Evolutionary conservation across 208 protist species (phyloP).

Genomic region (Trichomonas tenax): DNA sequence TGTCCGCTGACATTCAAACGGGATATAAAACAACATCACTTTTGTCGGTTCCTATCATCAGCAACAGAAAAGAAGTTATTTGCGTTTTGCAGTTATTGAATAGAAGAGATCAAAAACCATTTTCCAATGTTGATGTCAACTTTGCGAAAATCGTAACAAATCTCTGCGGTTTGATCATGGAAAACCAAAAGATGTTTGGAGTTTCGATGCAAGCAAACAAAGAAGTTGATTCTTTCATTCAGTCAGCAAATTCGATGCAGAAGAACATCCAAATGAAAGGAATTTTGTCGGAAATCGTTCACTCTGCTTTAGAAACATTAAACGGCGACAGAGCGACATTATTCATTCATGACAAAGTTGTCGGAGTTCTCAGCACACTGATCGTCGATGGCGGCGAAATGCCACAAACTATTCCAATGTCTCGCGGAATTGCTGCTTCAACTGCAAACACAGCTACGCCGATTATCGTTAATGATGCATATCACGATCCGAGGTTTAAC

Average conservation of each 20-base stretch:
- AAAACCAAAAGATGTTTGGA: not conserved
- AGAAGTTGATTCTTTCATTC: not conserved
- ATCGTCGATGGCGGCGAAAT: not conserved
- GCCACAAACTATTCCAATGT: not conserved
- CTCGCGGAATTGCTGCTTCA: not conserved
- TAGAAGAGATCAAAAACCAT: slow-evolving; percentile 5
- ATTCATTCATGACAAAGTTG: not conserved
- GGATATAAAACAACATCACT: not conserved
- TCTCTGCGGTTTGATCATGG: not conserved
- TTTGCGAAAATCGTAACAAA: not conserved
- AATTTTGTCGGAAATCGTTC: not conserved
- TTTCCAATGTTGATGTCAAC: not conserved
- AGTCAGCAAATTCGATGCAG: not conserved
- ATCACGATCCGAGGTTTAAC: slow-evolving; percentile 4
- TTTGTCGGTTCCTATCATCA: not conserved
- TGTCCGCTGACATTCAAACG: not conserved
- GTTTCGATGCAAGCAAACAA: not conserved
- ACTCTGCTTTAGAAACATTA: not conserved
- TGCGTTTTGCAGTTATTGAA: not conserved
- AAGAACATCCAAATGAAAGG: not conserved
- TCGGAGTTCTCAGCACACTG: not conserved
- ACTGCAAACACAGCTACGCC: not conserved
- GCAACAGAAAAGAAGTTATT: not conserved
- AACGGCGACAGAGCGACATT: not conserved
- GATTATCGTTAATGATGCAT: not conserved